Base-by-base conservation (phyloP, 1,284 basidiomycete species). In the Marasmius oreades region DNA sequence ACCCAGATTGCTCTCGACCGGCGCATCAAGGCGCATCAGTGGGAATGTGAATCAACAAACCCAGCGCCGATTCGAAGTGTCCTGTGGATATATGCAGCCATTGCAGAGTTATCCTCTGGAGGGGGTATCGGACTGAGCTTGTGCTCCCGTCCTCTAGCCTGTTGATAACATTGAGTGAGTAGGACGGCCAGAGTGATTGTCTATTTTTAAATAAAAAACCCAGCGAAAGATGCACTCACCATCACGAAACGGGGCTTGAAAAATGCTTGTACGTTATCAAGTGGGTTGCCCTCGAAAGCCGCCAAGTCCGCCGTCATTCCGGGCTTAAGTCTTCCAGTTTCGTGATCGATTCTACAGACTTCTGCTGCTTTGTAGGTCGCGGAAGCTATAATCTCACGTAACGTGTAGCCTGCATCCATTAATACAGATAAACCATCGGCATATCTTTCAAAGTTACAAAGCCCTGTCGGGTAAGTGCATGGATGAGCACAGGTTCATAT, bases 361-460 rank as follows among this genome's bases (percentile, higher is more conserved):
- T 55, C 51, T 18, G 55, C 55, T 14, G 58, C 58, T 20, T n/a
- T 48, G 20, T 52, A 48, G 33, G 58, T 59, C 12, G 58, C 54
- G 34, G 54, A 55, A 18, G 58, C 33, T 24, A 59, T 56, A 33
- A 59, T 50, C 42, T 59, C 54, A 10, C 58, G 36, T 16, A 59
- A 28, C 31, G 51, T 56, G 16, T 55, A 59, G 6, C 58, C 58
- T 20, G 58, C 58, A 23, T 59, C 58, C 33, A 44, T 16, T 14
- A 59, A 54, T 5, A 55, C 58, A n/a, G 51, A 55, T 20, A 59
- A 54, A 8, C 58, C 58, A 42, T 59, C 58, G 18, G 58, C 58
- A 34, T 59, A 59, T 48, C 58, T 48, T 26, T 59, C 58, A 33
- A 59, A 59, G 16, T 50, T 55, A 46, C 58, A 59, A 7, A 52